Conservation (phyloP, 2,329 filamentous ascomycete species). For the Neodidymelliopsis sp. region DNA sequence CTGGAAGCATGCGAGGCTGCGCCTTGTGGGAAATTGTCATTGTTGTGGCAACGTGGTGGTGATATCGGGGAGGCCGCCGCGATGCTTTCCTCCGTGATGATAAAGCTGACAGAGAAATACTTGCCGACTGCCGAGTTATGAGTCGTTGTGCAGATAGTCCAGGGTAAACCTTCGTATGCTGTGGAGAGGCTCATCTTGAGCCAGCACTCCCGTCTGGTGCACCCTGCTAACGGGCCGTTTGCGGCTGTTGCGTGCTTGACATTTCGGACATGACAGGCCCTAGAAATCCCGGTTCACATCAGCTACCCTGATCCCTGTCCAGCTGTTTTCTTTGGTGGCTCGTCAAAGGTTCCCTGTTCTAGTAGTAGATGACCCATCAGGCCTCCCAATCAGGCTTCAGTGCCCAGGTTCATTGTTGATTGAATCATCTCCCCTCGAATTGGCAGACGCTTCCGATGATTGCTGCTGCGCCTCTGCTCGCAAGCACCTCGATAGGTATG, state of each 20-base stretch:
- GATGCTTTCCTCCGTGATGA: not conserved
- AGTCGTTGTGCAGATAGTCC: not conserved
- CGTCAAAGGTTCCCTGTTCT: slow-evolving; percentile 4
- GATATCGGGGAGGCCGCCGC: slow-evolving; percentile 1
- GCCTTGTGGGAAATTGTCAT: not conserved
- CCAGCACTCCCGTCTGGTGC: slow-evolving; percentile 12
- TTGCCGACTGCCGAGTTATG: slow-evolving; percentile 12
- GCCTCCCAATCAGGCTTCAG: slow-evolving; percentile 9
- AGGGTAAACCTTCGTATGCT: not conserved
- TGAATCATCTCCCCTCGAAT: slow-evolving; percentile 12
- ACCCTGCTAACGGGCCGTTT: slow-evolving; percentile 19
- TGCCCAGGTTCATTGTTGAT: slow-evolving; percentile 13
- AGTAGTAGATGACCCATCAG: no score
- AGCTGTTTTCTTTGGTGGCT: not conserved
- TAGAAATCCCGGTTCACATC: slow-evolving; percentile 12
- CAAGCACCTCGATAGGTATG: not conserved
- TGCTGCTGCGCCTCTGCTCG: slow-evolving; percentile 5
- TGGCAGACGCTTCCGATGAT: not conserved
- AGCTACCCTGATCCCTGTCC: slow-evolving; percentile 12
- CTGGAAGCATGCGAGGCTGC: not conserved
- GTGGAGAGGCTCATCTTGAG: slow-evolving; percentile 16
- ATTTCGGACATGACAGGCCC: slow-evolving; percentile 15
- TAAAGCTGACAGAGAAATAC: not conserved
- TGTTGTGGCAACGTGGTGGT: not conserved
- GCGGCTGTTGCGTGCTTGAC: slow-evolving; percentile 18